These are phyloP conservation scores for Acacia concinna DNA, from an alignment of 331 rosid species.

Conservation along the genomic window DNA sequence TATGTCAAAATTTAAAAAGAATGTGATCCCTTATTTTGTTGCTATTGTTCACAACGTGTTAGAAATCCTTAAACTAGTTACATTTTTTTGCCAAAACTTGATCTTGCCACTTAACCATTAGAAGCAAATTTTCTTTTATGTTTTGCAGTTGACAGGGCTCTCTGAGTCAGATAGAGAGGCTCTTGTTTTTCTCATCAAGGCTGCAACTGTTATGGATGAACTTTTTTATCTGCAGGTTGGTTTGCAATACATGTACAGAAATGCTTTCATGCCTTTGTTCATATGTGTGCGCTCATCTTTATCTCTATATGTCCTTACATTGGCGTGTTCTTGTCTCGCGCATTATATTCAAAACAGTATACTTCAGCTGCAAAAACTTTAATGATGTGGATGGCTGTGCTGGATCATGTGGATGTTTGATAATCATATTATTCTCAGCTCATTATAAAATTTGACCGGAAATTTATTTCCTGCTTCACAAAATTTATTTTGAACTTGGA, in stretches of 20 bases:
- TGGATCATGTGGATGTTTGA: slow-evolving; percentile 25
- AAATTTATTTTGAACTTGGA: slow-evolving; percentile 15
- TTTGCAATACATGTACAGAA: slow-evolving; percentile 12
- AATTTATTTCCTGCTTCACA: slow-evolving; percentile 18
- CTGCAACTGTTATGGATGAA: slow-evolving; percentile 80
- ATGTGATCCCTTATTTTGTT: slow-evolving; percentile 16
- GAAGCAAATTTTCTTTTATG: slow-evolving; percentile 27
- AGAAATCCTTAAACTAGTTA: slow-evolving; percentile 8
- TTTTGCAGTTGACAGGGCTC: slow-evolving; percentile 74
- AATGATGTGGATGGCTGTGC: slow-evolving; percentile 27
- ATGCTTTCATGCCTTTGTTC: slow-evolving; percentile 7
- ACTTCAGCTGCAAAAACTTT: slow-evolving; percentile 17
- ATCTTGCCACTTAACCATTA: not conserved
- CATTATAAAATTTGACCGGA: slow-evolving; percentile 25
- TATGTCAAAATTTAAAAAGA: slow-evolving; percentile 22
- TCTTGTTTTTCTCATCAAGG: slow-evolving; percentile 63
- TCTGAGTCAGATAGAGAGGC: slow-evolving; percentile 71
- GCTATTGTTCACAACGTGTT: not conserved
- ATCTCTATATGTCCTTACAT: slow-evolving; percentile 1
- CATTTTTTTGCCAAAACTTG: not conserved
- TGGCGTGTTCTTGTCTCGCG: not conserved
- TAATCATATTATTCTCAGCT: slow-evolving; percentile 14
- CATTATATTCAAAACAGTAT: slow-evolving; percentile 12
- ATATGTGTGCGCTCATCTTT: not conserved
- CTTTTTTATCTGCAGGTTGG: slow-evolving; percentile 80